A percentile compares a stretch with the other conserved stretches of the same genome.
phyloP scores from a whole-genome alignment of 2,329 filamentous ascomycete species.

The Paraphoma chrysanthemicola region DNA sequence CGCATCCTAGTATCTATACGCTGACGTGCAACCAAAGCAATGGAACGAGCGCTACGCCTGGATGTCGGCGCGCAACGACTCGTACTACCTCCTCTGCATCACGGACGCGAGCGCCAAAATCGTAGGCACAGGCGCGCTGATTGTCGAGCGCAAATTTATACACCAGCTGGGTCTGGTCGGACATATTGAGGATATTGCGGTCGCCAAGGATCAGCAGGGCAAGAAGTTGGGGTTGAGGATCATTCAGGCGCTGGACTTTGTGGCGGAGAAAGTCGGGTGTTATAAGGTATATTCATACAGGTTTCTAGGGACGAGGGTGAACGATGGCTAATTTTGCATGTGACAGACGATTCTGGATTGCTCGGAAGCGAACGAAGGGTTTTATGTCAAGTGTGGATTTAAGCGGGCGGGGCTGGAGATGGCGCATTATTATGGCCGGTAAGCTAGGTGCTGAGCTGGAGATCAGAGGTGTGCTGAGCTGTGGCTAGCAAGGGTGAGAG shows the following conservation, averaged over 20 bases:
- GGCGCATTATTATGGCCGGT: slow-evolving; percentile 81
- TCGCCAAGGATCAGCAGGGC: slow-evolving; percentile 92
- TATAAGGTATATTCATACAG: slow-evolving; percentile 70
- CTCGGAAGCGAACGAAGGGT: slow-evolving; percentile 93
- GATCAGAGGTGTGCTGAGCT: background rate
- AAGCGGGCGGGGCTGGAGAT: slow-evolving; percentile 91
- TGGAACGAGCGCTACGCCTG: slow-evolving; percentile 84
- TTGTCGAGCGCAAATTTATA: slow-evolving; percentile 95
- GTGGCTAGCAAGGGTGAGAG: background rate
- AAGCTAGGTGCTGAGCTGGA: background rate
- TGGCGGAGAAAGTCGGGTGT: slow-evolving; percentile 87
- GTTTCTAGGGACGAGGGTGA: background rate
- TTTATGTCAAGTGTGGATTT: slow-evolving; percentile 98
- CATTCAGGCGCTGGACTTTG: slow-evolving; percentile 90
- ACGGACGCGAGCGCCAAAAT: slow-evolving; percentile 74
- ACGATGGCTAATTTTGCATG: background rate
- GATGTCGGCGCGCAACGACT: slow-evolving; percentile 75
- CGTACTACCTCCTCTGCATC: slow-evolving; percentile 88
- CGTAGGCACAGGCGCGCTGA: slow-evolving; percentile 88
- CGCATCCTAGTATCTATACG: background rate
- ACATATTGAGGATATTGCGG: slow-evolving; percentile 97
- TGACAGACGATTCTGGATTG: slow-evolving; percentile 90
- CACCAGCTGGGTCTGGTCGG: slow-evolving; percentile 83
- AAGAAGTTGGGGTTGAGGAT: slow-evolving; percentile 94
- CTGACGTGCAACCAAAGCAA: slow-evolving; percentile 18